These are phyloP conservation scores for Leccinum disarticulatum DNA, from an alignment of 768 basidiomycete genomes.

Conservation along the genomic window DNA sequence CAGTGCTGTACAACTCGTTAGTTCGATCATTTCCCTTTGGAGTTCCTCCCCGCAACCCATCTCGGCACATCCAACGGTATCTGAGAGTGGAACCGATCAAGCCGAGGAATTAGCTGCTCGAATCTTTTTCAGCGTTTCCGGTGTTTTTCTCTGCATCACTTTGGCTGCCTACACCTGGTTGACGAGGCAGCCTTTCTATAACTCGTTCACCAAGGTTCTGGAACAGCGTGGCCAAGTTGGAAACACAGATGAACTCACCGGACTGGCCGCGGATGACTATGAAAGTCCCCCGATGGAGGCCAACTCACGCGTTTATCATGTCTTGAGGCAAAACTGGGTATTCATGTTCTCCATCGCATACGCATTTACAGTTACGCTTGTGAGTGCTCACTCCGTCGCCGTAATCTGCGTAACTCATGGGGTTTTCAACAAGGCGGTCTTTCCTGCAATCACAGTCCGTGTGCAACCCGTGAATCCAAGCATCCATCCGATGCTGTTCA, in stretches of 20 bases:
- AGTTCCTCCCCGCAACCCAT: constrained; percentile 35
- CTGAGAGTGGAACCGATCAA: constrained; percentile 32
- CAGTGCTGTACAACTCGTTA: constrained; percentile 71
- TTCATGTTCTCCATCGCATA: constrained; percentile 76
- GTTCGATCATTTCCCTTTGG: constrained; percentile 58
- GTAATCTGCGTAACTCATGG: constrained; percentile 4
- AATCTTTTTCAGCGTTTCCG: constrained; percentile 71
- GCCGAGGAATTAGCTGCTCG: constrained; percentile 71
- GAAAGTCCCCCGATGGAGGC: constrained; percentile 30
- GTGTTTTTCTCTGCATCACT: constrained; percentile 58
- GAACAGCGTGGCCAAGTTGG: constrained; percentile 37
- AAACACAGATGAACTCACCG: constrained; percentile 29
- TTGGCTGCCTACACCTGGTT: constrained; percentile 59
- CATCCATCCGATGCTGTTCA: constrained; percentile 83
- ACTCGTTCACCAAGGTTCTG: constrained; percentile 47
- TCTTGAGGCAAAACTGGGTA: constrained; percentile 62
- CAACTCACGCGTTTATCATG: constrained; percentile 45
- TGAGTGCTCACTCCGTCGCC: constrained; percentile 35
- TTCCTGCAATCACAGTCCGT: constrained; percentile 81
- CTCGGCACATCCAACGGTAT: constrained; percentile 21
- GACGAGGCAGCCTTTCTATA: constrained; percentile 58
- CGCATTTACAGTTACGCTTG: constrained; percentile 79
- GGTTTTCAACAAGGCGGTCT: constrained; percentile 61
- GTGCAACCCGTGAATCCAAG: constrained; percentile 63
- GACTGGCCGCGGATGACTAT: constrained; percentile 37